Conservation (phyloP, 108 stramenopile genomes). For the Cyclotella kingstonii region DNA sequence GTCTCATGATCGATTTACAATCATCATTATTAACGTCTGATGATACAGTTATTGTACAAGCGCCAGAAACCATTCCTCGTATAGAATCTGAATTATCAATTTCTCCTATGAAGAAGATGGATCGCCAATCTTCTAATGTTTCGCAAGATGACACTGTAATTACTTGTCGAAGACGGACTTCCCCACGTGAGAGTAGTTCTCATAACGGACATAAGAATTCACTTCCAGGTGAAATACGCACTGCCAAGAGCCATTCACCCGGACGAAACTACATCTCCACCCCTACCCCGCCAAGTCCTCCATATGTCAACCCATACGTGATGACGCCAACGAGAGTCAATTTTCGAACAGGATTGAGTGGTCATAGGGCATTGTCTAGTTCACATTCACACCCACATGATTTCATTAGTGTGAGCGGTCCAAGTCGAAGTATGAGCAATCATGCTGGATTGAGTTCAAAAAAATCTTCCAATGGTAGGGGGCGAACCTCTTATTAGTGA, state of each 20-base stretch:
- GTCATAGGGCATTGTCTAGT: constrained; percentile 61
- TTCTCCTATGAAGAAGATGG: not conserved
- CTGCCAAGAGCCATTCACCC: constrained; percentile 39
- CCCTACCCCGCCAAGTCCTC: constrained; percentile 53
- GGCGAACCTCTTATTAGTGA: constrained; percentile 32
- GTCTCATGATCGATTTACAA: constrained; percentile 72
- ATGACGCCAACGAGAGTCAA: constrained; percentile 50
- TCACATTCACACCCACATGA: constrained; percentile 65
- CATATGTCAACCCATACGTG: constrained; percentile 23
- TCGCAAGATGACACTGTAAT: constrained; percentile 22
- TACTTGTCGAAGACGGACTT: constrained; percentile 2
- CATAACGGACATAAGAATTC: not conserved
- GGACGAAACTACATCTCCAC: constrained; percentile 11
- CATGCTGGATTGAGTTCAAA: constrained; percentile 61
- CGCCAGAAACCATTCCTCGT: constrained; percentile 29
- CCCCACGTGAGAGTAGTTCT: not conserved
- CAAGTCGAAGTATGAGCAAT: constrained; percentile 58
- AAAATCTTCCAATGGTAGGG: constrained; percentile 22
- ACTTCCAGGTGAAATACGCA: constrained; percentile 25
- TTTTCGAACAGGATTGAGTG: constrained; percentile 78
- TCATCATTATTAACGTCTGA: constrained; percentile 64
- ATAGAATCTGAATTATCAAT: constrained; percentile 30
- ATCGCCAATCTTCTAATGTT: constrained; percentile 14
- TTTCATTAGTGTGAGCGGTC: constrained; percentile 34
- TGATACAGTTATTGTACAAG: constrained; percentile 48